Base-by-base conservation (phyloP, 192 early-diverging fungal species). In the Linnemannia schmuckeri region DNA sequence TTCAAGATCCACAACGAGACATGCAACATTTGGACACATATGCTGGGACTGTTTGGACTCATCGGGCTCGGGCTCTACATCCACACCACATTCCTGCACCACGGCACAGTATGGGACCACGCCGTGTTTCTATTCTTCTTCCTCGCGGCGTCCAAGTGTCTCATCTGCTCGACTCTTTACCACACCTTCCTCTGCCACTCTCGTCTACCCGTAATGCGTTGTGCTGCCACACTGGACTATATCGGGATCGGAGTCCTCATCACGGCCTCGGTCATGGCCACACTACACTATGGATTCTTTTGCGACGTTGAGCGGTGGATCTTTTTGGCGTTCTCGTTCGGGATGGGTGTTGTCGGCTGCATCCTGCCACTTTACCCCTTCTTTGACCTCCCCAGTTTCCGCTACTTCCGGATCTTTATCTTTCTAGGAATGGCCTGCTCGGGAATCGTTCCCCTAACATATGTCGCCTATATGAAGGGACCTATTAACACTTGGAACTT, bases 1-100 rank as follows among this genome's bases (percentile, higher is more conserved):
- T 94, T 95, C 80, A 88, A 83, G 74, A 74, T 94, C 47, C 94
- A 95, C 72, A 95, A 95, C 70, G 94, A 95, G 79, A 93, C 94
- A 0, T 91, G 93, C 70, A 94, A 94, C 72, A 94, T 94, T 70
- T 94, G 90, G 86, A 93, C 93, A 13, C 93, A 94, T 80, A 86
- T 94, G 38, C 47, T 93, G 38, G 93, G 92, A 3, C 89, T 92
- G 33, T 24, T 92, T 35, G 88, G 92, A 17, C 92, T 94, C 69
- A 77, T 94, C 13, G 88, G 76, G 30, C 74, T 94, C 0, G 91
- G 90, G 1, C 73, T 91, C 20, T 90, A 93, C 70, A 90, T 92
- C 54, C 80, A 82, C 42, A 88, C 80, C 0, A 83, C 80, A 20
- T 82, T 82, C 47, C 81, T 91, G 30, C 44, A 84, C 27, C 55